Evolutionary conservation across 805 yeast species (phyloP), one percentile per base, ranked within the genome.

Genomic region (Starmera quercuum): DNA sequence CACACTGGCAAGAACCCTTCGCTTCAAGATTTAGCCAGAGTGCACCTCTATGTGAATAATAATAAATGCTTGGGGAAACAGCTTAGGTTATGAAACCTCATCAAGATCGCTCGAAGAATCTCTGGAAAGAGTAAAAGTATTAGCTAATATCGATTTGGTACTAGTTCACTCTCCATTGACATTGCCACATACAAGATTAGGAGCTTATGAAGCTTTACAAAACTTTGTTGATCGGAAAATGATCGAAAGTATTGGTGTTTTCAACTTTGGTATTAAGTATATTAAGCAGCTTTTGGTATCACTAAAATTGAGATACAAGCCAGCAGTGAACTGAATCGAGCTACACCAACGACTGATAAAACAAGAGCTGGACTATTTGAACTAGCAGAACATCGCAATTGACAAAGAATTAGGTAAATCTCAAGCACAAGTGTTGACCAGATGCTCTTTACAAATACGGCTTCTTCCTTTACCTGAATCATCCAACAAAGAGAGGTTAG

Each of bases 241-340:
- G 29, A 74, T 80, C 35, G 68, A 64, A 45, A 66, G 81, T 17
- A 73, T 83, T 36, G 92, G 92, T 29, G 87, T 83, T 14, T 82
- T 90, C 10, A 81, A 81, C 58, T 83, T 66, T 46, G 84, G 84
- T 31, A 51, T 56, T 18, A 56, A 56, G 5, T 83, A 76, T 51
- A 53, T 83, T 11, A 68, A 75, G 38, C 78, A 78, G 51, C 54
- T 83, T 26, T 58, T 78, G 30, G 46, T 53, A 3, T 75, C 82
- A 78, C 64, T 66, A 4, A 73, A 63, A 5, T 48, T 72, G 40
- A 69, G 57, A 38, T 49, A 68, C 39, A 64, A 65, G 40, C 86
- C 95, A 0, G 82, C 75, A 2, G 77, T 81, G 30, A 78, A 84
- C 53, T 94, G 84, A 53, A 71, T 84, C 48, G 95, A 84, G 54